Evolutionary conservation across 345 rosid genomes (phyloP).

Genomic region (Geranium brycei): DNA sequence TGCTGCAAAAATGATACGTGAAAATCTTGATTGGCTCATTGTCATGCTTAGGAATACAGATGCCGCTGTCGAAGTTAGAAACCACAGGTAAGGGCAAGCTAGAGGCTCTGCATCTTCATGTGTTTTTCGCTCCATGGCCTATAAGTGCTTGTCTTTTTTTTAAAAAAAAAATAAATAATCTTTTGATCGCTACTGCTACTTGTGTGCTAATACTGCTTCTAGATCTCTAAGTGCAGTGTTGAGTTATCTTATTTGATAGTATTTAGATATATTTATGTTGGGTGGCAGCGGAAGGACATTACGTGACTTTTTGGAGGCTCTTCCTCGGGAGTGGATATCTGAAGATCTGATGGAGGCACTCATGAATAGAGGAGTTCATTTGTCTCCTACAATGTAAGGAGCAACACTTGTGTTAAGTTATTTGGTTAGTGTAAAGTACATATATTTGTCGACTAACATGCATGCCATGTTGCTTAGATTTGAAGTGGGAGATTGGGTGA

Average conservation of each 20-base stretch:
- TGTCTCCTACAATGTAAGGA: constrained; percentile 82
- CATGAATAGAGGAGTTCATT: constrained; percentile 54
- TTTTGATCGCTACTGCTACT: background rate
- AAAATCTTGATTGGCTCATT: constrained; percentile 92
- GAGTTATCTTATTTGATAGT: constrained; percentile 1
- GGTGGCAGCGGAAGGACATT: constrained; percentile 73
- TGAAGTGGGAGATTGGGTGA: constrained; percentile 96
- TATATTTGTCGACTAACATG: background rate
- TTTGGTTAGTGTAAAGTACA: background rate
- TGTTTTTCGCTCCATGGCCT: background rate
- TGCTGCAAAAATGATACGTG: constrained; percentile 92
- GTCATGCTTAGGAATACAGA: constrained; percentile 67
- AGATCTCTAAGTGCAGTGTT: constrained; percentile 1
- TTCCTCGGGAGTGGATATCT: constrained; percentile 97
- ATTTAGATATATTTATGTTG: constrained; percentile 12
- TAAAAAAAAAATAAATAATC: background rate
- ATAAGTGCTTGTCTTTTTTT: too few species aligned
- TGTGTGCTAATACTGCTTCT: constrained; percentile 3
- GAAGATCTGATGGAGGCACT: constrained; percentile 95
- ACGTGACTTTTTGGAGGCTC: constrained; percentile 83
- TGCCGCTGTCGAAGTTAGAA: constrained; percentile 76
- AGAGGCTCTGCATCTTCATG: background rate
- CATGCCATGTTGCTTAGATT: constrained; percentile 30
- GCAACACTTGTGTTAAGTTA: constrained; percentile 2
- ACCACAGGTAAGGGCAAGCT: constrained; percentile 60